phyloP scores from a whole-genome alignment of 768 basidiomycete species.

The Mycena kentingensis region DNA sequence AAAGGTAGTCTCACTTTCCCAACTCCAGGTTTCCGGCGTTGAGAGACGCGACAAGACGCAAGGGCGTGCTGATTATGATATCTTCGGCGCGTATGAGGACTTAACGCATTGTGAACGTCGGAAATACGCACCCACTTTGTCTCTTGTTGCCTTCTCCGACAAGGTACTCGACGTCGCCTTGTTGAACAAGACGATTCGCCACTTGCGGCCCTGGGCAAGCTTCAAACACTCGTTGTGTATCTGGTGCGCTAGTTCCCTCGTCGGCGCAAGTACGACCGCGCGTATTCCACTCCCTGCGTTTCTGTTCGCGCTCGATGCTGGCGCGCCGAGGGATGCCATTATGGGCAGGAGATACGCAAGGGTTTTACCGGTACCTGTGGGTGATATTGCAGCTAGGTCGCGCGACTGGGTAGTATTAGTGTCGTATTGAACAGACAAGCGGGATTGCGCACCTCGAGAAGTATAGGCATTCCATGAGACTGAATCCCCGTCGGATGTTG shows the following conservation, averaged over 20 bases:
- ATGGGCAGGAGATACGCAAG: constrained; percentile 88
- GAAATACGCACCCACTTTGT: constrained; percentile 71
- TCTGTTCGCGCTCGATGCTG: constrained; percentile 49
- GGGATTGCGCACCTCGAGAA: constrained; percentile 62
- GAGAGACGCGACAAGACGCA: constrained; percentile 82
- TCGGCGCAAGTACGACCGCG: constrained; percentile 85
- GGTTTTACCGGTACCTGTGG: constrained; percentile 97
- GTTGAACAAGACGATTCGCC: constrained; percentile 80
- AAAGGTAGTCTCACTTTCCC: constrained; percentile 57
- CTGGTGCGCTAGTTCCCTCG: constrained; percentile 93
- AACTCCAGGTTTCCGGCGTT: constrained; percentile 67
- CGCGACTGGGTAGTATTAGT: constrained; percentile 50
- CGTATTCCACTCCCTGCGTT: constrained; percentile 62
- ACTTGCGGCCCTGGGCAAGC: constrained; percentile 77
- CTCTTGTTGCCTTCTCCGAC: constrained; percentile 66
- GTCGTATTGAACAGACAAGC: background rate
- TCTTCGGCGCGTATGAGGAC: constrained; percentile 41
- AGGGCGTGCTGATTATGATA: constrained; percentile 89
- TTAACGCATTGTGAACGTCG: constrained; percentile 2
- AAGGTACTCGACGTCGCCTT: constrained; percentile 88
- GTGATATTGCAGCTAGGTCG: constrained; percentile 92
- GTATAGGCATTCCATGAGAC: constrained; percentile 74
- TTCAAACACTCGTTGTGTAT: constrained; percentile 90
- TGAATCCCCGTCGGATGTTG: constrained; percentile 79
- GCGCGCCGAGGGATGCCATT: constrained; percentile 59